Evolutionary conservation across 2,329 filamentous ascomycete genomes (phyloP).

Genomic region (Zymoseptoria tritici): DNA sequence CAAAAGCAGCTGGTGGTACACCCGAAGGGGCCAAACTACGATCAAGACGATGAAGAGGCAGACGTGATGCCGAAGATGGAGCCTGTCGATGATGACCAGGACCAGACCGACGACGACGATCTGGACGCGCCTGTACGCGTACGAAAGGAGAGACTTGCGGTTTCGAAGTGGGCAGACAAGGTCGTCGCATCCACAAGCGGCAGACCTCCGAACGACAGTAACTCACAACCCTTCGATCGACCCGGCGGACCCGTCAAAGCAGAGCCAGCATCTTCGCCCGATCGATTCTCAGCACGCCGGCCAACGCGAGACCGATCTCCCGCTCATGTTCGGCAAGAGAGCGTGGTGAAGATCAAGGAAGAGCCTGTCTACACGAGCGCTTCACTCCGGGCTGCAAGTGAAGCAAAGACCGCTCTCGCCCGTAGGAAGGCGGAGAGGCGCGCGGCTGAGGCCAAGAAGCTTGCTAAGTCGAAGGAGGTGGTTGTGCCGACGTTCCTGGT

Average conservation of each 20-base stretch:
- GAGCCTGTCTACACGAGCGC: neutral
- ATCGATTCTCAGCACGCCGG: neutral
- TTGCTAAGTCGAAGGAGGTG: neutral
- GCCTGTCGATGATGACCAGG: constrained; percentile 4
- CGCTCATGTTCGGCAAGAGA: neutral
- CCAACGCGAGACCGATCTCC: neutral
- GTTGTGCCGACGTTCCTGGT: neutral
- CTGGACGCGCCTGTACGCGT: constrained; percentile 12
- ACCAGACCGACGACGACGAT: constrained; percentile 18
- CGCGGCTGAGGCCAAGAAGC: neutral
- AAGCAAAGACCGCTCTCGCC: neutral
- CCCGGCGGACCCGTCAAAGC: neutral
- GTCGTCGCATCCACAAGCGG: neutral
- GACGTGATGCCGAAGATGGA: neutral
- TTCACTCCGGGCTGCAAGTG: neutral
- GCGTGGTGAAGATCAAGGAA: neutral
- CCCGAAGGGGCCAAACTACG: neutral
- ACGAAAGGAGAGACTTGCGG: neutral
- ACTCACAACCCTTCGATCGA: neutral
- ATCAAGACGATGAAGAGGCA: neutral
- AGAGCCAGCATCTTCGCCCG: neutral
- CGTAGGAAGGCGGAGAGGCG: neutral
- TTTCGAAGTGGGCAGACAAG: neutral
- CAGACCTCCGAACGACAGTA: neutral
- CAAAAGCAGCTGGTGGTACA: neutral